phyloP scores from a whole-genome alignment of 345 rosid genomes.

The Linum tenue region DNA sequence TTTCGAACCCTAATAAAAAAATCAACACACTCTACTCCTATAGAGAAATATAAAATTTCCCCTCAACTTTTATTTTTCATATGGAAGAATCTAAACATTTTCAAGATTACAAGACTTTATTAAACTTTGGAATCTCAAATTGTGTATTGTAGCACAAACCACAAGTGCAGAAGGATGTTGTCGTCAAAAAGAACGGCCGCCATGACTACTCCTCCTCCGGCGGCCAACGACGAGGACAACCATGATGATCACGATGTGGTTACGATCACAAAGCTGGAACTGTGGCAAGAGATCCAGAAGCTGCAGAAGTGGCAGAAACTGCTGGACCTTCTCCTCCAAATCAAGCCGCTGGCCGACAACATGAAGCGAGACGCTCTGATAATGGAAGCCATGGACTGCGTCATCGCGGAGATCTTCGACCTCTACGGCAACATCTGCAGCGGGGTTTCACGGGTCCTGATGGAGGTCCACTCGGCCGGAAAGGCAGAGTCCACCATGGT shows the following conservation, averaged over 20 bases:
- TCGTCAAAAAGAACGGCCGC: not conserved
- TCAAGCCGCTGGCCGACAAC: slow-evolving; percentile 41
- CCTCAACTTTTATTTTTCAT: no score
- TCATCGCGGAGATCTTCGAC: slow-evolving; percentile 49
- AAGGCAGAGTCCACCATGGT: slow-evolving; percentile 42
- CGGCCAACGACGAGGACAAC: not conserved
- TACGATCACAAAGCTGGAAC: slow-evolving; percentile 14
- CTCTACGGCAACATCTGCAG: slow-evolving; percentile 51
- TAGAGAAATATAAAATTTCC: no score
- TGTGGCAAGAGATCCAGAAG: slow-evolving; percentile 30
- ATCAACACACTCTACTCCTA: no score
- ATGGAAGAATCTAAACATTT: no score
- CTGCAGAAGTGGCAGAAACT: slow-evolving; percentile 45
- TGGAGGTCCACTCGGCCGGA: slow-evolving; percentile 29
- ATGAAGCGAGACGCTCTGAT: slow-evolving; percentile 36
- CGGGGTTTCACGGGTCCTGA: slow-evolving; percentile 35
- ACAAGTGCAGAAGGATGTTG: not conserved
- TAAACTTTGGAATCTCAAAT: not conserved
- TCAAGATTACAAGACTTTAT: no score
- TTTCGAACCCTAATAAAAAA: no score
- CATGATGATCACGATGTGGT: not conserved
- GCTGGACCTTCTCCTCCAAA: slow-evolving; percentile 49
- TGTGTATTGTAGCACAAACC: not conserved
- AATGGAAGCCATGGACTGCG: slow-evolving; percentile 67
- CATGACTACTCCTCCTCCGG: not conserved